Percentiles rank a stretch among this genome's conserved stretches.
Conservation (phyloP, 2,329 filamentous ascomycete genomes). For the Mollisiaceae sp. region DNA sequence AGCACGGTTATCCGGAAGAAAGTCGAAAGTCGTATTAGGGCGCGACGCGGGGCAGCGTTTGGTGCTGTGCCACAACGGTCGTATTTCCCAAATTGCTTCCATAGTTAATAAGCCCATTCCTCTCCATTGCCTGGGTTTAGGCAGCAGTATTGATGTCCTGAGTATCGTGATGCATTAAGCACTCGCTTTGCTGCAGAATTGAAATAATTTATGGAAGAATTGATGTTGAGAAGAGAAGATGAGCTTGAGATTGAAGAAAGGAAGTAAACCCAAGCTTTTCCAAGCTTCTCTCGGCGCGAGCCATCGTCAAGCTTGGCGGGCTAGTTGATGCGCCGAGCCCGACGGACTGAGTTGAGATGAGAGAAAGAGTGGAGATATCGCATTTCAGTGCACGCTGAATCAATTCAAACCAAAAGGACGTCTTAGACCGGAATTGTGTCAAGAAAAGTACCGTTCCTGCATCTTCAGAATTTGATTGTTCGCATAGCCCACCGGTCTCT, state of each 20-base stretch:
- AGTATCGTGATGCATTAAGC: not conserved
- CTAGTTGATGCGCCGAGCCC: not conserved
- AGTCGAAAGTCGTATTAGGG: not conserved
- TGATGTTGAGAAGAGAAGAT: not conserved
- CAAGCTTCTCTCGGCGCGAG: slow-evolving; percentile 8
- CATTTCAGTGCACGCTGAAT: not conserved
- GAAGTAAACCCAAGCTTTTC: slow-evolving; percentile 2
- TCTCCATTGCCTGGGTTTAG: not conserved
- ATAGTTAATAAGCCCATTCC: not conserved
- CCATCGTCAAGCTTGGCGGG: not conserved
- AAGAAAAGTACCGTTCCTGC: too few species aligned
- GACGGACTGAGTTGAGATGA: not conserved
- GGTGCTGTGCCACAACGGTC: slow-evolving; percentile 8
- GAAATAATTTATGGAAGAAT: not conserved
- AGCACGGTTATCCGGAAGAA: not conserved
- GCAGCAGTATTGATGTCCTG: not conserved
- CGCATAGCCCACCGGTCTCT: not conserved
- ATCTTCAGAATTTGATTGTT: not conserved
- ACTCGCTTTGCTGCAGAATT: not conserved
- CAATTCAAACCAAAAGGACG: not conserved
- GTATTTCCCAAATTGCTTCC: slow-evolving; percentile 14
- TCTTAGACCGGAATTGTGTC: not conserved
- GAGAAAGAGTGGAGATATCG: not conserved
- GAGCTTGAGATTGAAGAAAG: not conserved
- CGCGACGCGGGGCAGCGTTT: not conserved